These are phyloP conservation scores for Graphiopsis chlorocephala DNA, from an alignment of 2,329 filamentous ascomycete species.

Conservation along the genomic window DNA sequence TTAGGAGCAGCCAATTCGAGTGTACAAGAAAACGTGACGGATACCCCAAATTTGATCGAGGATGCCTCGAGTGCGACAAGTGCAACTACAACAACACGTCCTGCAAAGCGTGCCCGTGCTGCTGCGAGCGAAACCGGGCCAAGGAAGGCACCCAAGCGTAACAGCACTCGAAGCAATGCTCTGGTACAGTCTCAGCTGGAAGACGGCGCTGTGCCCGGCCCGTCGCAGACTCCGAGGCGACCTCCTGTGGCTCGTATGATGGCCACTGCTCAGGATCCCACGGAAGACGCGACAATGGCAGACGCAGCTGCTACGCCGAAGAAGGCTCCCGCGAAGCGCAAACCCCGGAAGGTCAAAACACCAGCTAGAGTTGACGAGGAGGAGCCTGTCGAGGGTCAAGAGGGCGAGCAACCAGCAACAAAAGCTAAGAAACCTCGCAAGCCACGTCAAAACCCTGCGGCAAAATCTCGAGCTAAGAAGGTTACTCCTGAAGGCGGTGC, in stretches of 20 bases:
- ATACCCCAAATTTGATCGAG: background rate
- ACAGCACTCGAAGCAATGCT: slow-evolving; percentile 18
- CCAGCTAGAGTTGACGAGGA: slow-evolving; percentile 5
- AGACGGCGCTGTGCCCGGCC: background rate
- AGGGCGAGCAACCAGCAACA: background rate
- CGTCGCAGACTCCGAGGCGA: slow-evolving; percentile 11
- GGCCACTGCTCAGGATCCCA: background rate
- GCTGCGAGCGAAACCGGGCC: background rate
- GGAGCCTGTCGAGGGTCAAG: background rate
- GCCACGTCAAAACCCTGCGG: background rate
- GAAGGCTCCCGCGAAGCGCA: slow-evolving; percentile 6
- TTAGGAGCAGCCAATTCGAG: background rate
- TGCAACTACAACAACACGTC: background rate
- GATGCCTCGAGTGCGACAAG: background rate
- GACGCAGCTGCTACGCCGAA: background rate
- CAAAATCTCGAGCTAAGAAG: slow-evolving; percentile 3
- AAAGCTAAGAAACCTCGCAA: slow-evolving; percentile 13
- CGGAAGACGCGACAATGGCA: background rate
- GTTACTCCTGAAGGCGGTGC: background rate
- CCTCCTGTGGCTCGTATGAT: slow-evolving; percentile 16
- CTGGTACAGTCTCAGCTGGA: slow-evolving; percentile 11
- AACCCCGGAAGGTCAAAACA: slow-evolving; percentile 6
- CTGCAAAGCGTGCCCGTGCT: background rate
- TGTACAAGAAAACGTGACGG: background rate
- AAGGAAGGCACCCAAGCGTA: slow-evolving; percentile 13